Evolutionary conservation across 2,329 filamentous ascomycete genomes (phyloP), one percentile per base, ranked within the genome.

Genomic region (Colletotrichum melonis): DNA sequence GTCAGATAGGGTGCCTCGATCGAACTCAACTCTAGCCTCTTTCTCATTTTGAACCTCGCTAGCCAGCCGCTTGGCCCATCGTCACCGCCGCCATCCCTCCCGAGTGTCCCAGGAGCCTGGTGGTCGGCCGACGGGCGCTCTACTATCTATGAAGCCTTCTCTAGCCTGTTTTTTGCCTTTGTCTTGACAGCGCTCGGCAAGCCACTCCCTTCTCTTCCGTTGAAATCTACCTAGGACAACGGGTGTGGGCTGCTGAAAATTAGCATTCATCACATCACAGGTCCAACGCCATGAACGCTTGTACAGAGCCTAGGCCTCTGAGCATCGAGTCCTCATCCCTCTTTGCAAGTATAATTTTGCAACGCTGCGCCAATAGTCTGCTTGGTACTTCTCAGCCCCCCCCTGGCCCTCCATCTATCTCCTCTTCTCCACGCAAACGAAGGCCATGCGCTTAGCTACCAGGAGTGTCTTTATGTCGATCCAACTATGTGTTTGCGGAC

Each of bases 1-100:
- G 26, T 42, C 55, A 65, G 59, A 56, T 49, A 68, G 59, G 30
- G 59, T 32, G 42, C 52, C 46, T 57, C n/a, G 49, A 55, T 69
- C 69, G 19, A 26, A 30, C 6, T 69, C 32, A 19, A 30, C 6
- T 69, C 32, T 57, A 62, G 32, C 32, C 26, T 56, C 63, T 14
- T 5, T 19, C 49, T 67, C 26, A 19, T n/a, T 32, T 35, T 38
- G 12, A 28, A 38, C 16, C 26, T 56, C 26, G 26, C 16, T 71
- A 60, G 46, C 35, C 19, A 46, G 19, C 35, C 26, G 46, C 56
- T 56, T 32, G 38, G 52, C 16, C 59, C 26, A 28, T 55, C 59
- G 63, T 42, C 38, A 30, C 42, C 30, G 58, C 65, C 65, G 38
- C 69, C 38, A 63, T 30, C 19, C 7, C 19, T 60, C 22, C 16